Base-by-base conservation (phyloP, 352 stramenopile genomes). In the Phytophthora palmivora region DNA sequence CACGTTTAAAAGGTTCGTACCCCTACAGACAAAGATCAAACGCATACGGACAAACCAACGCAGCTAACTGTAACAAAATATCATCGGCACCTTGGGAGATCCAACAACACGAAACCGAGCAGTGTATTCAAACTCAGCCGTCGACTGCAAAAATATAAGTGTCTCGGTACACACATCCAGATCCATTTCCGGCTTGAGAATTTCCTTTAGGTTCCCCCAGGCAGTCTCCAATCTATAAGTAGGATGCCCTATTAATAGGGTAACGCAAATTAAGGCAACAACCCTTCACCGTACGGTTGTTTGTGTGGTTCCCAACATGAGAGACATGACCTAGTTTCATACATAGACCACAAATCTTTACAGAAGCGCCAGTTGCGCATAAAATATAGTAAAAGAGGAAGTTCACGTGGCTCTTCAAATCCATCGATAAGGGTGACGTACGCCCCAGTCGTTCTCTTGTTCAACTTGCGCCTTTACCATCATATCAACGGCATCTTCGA, bases 111-210 rank as follows among this genome's bases (percentile, higher is more conserved):
- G 8, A 10, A 38, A 38, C 8, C 12, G 8, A 4, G 33, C 6
- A 4, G 10, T 10, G 10, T 38, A 38, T n/a, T 38, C 33, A 12
- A 38, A 4, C 14, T 38, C 33, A 15, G 33, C 8, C 6, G 33
- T n/a, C 3, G 10, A 12, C 33, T 38, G 33, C 8, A 38, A n/a
- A 10, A 38, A 38, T 38, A 38, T 4, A 38, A 50, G 43, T 24
- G 26, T 50, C 24, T 50, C 43, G 0, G 38, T 24, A 14, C 43
- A 50, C 26, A 38, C 24, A 8, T 50, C 43, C 9, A 50, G 2
- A 6, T 38, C 43, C 43, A 50, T 50, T 22, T 50, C 43, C 15
- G 43, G 43, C 26, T 38, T 50, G 2, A 50, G 14, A 38, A 50
- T 50, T 9, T 37, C 43, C n/a, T 50, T 50, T 4, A 50, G 15